phyloP scores from a whole-genome alignment of 306 rosid species.

The Gynostemma pentaphyllum region DNA sequence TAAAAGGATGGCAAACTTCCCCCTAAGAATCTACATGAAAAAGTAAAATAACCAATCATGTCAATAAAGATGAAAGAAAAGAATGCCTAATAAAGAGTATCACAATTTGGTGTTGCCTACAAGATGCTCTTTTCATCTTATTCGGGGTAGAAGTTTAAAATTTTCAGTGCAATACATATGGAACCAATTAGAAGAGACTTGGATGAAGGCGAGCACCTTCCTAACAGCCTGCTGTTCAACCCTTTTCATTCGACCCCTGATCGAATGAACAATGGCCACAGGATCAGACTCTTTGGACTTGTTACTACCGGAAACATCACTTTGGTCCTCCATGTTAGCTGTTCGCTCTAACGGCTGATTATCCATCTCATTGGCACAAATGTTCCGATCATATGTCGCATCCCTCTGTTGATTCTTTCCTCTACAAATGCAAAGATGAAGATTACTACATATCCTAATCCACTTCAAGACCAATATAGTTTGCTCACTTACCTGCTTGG shows the following conservation, averaged over 20 bases:
- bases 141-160: background rate
- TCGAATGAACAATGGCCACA: constrained; percentile 28
- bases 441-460: constrained; percentile 4
- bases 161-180: background rate
- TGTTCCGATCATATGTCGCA: constrained; percentile 32
- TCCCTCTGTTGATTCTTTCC: constrained; percentile 46
- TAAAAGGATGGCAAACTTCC: background rate
- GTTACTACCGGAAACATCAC: constrained; percentile 35
- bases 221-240: constrained; percentile 45
- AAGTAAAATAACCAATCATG: background rate
- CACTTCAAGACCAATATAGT: constrained; percentile 7
- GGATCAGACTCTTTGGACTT: constrained; percentile 47
- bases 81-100: background rate
- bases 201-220: constrained; percentile 32
- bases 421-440: constrained; percentile 37
- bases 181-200: constrained; percentile 1
- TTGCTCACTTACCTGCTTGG: constrained; percentile 45
- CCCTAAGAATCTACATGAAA: background rate
- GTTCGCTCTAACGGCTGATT: constrained; percentile 44
- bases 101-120: background rate
- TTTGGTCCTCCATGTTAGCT: constrained; percentile 30
- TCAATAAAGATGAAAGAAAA: background rate
- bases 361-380: constrained; percentile 57
- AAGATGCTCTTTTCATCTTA: background rate
- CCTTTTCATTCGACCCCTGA: constrained; percentile 43